Base-by-base conservation (phyloP, 2,329 filamentous ascomycete species). In the Talaromyces rugulosus region DNA sequence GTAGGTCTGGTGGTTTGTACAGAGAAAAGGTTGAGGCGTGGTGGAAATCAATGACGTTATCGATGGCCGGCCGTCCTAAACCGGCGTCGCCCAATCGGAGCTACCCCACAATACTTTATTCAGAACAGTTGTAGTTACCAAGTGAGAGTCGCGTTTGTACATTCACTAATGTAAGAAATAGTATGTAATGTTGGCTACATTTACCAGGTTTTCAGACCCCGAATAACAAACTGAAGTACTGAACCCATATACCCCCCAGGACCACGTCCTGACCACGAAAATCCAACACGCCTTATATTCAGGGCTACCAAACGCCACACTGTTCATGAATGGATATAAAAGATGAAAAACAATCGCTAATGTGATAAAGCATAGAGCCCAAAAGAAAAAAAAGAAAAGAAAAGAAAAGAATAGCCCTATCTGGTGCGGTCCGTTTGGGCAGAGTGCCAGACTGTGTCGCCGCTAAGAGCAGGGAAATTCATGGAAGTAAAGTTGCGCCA, bases 401-500 rank as follows among this genome's bases (percentile, higher is more conserved):
- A 61, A 51, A 62, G 61, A 57, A 36, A 59, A 54, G 42, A 52
- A 30, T 28, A 36, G 60, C 6, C 40, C 70, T 68, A 79, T 68
- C 75, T 69, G 62, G 74, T 75, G 56, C 75, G 74, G 62, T 79
- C 75, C 18, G 72, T 67, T 61, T 72, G 70, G 60, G 72, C 68
- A 64, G 77, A 77, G 64, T 77, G 76, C 77, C 77, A 79, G 58
- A 78, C 75, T 12, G 77, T 75, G 58, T 81, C 79, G 6, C 80
- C 80, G 62, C 75, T 80, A 8, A 82, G 71, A 16, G 77, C 75
- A 28, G 77, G 80, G 58, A 80, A 71, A 63, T 77, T 80, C 16
- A 79, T 66, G 5, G 77, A 74, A 33, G 79, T 72, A 59, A 81
- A 70, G 44, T 77, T 77, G 62, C 78, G 72, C 80, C 79, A 81